A percentile compares a stretch with the other conserved stretches of the same genome.
Conservation (phyloP, 1,284 basidiomycete species). For the Omphalotus olearius region DNA sequence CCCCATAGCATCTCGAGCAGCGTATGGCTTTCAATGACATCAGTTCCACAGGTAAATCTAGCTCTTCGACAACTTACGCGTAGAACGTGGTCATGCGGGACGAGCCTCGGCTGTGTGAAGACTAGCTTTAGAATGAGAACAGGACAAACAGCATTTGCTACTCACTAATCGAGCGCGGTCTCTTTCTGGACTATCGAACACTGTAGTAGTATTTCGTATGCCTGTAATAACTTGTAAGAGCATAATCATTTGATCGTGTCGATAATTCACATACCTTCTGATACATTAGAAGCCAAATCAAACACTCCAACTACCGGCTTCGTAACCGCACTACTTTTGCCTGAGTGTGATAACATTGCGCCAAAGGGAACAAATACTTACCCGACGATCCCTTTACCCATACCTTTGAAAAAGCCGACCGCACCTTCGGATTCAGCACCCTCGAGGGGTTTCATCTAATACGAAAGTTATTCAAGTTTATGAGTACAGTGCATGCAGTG, state of each 20-base stretch:
- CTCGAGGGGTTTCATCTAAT: slow-evolving; percentile 89
- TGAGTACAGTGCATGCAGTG: slow-evolving; percentile 1
- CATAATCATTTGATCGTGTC: background rate
- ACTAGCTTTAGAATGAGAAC: slow-evolving; percentile 4
- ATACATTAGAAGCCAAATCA: slow-evolving; percentile 92
- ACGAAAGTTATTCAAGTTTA: background rate
- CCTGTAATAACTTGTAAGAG: slow-evolving; percentile 37
- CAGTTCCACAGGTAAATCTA: slow-evolving; percentile 5
- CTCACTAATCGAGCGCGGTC: slow-evolving; percentile 83
- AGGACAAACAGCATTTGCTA: slow-evolving; percentile 7
- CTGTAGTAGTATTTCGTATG: slow-evolving; percentile 96
- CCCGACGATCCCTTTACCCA: slow-evolving; percentile 96
- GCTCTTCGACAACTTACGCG: slow-evolving; percentile 46
- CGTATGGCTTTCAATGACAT: slow-evolving; percentile 63
- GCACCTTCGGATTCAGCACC: slow-evolving; percentile 95
- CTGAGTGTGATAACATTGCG: background rate
- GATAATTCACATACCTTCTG: slow-evolving; percentile 65
- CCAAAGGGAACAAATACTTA: slow-evolving; percentile 30
- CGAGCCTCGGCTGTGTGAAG: slow-evolving; percentile 68
- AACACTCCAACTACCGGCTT: slow-evolving; percentile 98
- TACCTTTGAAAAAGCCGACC: slow-evolving; percentile 95
- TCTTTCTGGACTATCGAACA: slow-evolving; percentile 90
- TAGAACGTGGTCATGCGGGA: slow-evolving; percentile 83
- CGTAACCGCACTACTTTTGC: slow-evolving; percentile 69
- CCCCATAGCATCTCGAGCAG: slow-evolving; percentile 85